Evolutionary conservation across 2,329 filamentous ascomycete species (phyloP), one percentile per base, ranked within the genome.

Genomic region (Annulohypoxylon truncatum): DNA sequence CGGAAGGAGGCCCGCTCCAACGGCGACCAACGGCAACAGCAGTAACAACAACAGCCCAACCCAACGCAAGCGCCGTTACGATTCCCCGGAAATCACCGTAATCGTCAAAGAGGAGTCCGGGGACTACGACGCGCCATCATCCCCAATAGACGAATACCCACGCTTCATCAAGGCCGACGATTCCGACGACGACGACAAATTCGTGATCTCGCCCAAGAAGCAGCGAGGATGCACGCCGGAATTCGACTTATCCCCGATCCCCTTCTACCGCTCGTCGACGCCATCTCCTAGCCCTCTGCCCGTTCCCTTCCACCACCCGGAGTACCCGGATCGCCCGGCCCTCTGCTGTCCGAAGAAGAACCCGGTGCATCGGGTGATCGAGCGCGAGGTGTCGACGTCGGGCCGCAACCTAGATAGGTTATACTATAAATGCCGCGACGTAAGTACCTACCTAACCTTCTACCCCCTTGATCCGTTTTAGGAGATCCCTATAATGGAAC

Each of bases 341-440:
- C 63, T 71, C 13, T 33, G 47, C 12, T 71, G 68, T 13, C 63
- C 62, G 3, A 35, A 56, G 5, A 31, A 5, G 15, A 24, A 38
- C 1, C 42, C 2, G 2, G 13, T 26, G 5, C 68, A 66, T 56
- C 7, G 2, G 7, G 18, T 13, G 4, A 55, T 70, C 47, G 40
- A 61, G 29, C 18, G 9, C 40, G 44, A 38, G 18, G 0, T 1
- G 2, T 59, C 65, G 20, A 20, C 5, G 15, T 31, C 51, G 2
- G 4, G 2, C n/a, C 61, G 59, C 4, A 71, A 64, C 44, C 9
- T 9, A 1, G 42, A 50, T 9, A 52, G 69, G 22, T 1, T 13
- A 33, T 69, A 67, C 38, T 69, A 46, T 56, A 29, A 24, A 22
- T 71, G 68, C 42, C 4, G 15, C 7, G 42, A 62, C 13, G 61